Percentiles rank a stretch among this genome's conserved stretches.
Conservation (phyloP, 2,329 filamentous ascomycete species). For the Ophiocordyceps camponoti-saundersi region DNA sequence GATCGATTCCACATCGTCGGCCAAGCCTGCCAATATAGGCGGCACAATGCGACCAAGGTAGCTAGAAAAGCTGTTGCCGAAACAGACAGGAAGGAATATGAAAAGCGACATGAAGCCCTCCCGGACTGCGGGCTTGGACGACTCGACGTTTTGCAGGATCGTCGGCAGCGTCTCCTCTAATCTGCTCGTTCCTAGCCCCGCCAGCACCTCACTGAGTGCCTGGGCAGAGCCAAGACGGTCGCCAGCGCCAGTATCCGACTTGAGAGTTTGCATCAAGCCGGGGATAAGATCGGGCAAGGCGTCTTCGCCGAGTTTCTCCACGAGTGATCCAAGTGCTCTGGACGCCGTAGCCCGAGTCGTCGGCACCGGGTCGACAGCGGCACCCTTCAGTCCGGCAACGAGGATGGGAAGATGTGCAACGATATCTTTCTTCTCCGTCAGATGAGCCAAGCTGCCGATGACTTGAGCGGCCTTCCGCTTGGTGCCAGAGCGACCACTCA, state of each 20-base stretch:
- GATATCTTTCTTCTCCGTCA: constrained; percentile 91
- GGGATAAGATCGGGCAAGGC: constrained; percentile 93
- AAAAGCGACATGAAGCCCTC: constrained; percentile 99
- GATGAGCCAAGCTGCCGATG: constrained; percentile 90
- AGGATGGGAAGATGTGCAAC: constrained; percentile 80
- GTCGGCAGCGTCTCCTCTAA: constrained; percentile 92
- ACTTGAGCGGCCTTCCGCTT: constrained; percentile 96
- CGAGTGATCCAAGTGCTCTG: constrained; percentile 85
- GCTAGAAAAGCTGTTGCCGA: constrained; percentile 94
- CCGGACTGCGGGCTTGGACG: constrained; percentile 73
- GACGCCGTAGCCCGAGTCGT: constrained; percentile 93
- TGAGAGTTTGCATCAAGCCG: constrained; percentile 92
- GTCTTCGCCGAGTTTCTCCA: constrained; percentile 96
- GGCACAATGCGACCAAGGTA: constrained; percentile 94
- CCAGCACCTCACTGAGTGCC: constrained; percentile 88
- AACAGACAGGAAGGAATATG: constrained; percentile 97
- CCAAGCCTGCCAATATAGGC: constrained; percentile 81
- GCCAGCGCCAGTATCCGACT: constrained; percentile 90
- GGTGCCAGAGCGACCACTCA: constrained; percentile 80
- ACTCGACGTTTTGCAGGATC: constrained; percentile 89
- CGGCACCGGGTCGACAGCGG: constrained; percentile 87
- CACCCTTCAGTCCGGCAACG: constrained; percentile 74
- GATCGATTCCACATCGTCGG: constrained; percentile 91
- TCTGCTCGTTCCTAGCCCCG: constrained; percentile 78
- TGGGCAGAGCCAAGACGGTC: constrained; percentile 93